These are phyloP conservation scores for Zygnema circumcarinatum DNA, from an alignment of 139 green algal species.

Conservation along the genomic window DNA sequence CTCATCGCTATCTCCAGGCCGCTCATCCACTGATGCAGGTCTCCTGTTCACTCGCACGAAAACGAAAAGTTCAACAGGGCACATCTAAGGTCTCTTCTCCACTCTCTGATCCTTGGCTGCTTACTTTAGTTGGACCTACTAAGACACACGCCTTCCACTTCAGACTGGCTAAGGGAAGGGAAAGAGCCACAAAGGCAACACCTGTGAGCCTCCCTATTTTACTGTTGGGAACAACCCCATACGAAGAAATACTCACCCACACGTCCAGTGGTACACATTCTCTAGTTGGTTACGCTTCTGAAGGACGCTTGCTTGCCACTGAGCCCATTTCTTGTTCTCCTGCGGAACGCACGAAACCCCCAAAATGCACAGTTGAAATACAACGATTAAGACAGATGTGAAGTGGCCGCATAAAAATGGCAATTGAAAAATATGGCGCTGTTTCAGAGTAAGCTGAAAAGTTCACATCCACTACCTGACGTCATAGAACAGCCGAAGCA, in stretches of 20 bases:
- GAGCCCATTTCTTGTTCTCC: slow-evolving; percentile 37
- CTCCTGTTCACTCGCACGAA: slow-evolving; percentile 37
- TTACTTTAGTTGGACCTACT: too few species aligned
- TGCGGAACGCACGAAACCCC: background rate
- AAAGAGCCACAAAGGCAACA: too few species aligned
- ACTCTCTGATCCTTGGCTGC: too few species aligned
- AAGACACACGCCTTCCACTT: too few species aligned
- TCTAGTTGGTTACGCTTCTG: slow-evolving; percentile 53
- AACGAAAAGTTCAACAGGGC: background rate
- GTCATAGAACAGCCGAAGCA: too few species aligned
- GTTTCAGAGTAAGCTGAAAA: background rate
- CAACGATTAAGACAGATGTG: too few species aligned
- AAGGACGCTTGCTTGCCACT: slow-evolving; percentile 47
- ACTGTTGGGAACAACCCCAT: too few species aligned
- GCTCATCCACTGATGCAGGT: slow-evolving; percentile 45
- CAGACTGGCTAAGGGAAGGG: too few species aligned
- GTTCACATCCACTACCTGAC: background rate
- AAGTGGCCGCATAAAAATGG: too few species aligned
- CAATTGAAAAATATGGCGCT: background rate
- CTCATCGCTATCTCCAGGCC: slow-evolving; percentile 49
- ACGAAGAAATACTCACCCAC: slow-evolving; percentile 47
- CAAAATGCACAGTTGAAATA: too few species aligned
- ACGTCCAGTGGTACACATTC: slow-evolving; percentile 56
- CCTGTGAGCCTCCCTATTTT: too few species aligned
- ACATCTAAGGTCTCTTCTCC: slow-evolving; percentile 9